phyloP scores from a whole-genome alignment of 306 rosid genomes.

The Trifolium subterraneum region DNA sequence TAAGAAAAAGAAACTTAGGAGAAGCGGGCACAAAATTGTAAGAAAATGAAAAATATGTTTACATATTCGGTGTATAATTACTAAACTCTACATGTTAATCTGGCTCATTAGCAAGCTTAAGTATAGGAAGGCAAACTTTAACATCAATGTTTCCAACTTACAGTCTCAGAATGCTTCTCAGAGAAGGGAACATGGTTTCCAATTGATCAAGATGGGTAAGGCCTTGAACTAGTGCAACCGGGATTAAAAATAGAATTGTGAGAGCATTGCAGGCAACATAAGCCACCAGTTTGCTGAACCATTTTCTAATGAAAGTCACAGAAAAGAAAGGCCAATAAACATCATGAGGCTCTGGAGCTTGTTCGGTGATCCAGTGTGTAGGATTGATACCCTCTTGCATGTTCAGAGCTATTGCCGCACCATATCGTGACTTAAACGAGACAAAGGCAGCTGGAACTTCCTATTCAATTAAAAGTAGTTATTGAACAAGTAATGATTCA shows the following conservation, averaged over 20 bases:
- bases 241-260: slow-evolving; percentile 74
- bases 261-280: slow-evolving; percentile 56
- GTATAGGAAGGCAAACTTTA: background rate
- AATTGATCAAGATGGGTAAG: slow-evolving; percentile 72
- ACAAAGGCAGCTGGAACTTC: slow-evolving; percentile 88
- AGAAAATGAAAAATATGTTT: background rate
- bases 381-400: slow-evolving; percentile 76
- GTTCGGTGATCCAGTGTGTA: slow-evolving; percentile 78
- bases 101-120: no score
- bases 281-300: slow-evolving; percentile 67
- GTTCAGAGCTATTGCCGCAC: slow-evolving; percentile 72
- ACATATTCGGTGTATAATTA: background rate
- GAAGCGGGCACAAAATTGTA: no score
- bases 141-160: slow-evolving; percentile 52
- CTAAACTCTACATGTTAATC: background rate
- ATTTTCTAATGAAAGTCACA: slow-evolving; percentile 63
- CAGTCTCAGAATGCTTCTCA: slow-evolving; percentile 58
- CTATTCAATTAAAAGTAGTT: slow-evolving; percentile 47
- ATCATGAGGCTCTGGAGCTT: slow-evolving; percentile 83
- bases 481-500: slow-evolving; percentile 19
- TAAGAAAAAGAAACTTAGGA: no score
- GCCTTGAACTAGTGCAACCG: slow-evolving; percentile 79
- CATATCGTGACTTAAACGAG: slow-evolving; percentile 82
- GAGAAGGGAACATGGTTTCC: slow-evolving; percentile 72
- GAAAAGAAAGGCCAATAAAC: slow-evolving; percentile 91